Evolutionary conservation across 768 basidiomycete genomes (phyloP).

Genomic region (Boletus barrowsii): DNA sequence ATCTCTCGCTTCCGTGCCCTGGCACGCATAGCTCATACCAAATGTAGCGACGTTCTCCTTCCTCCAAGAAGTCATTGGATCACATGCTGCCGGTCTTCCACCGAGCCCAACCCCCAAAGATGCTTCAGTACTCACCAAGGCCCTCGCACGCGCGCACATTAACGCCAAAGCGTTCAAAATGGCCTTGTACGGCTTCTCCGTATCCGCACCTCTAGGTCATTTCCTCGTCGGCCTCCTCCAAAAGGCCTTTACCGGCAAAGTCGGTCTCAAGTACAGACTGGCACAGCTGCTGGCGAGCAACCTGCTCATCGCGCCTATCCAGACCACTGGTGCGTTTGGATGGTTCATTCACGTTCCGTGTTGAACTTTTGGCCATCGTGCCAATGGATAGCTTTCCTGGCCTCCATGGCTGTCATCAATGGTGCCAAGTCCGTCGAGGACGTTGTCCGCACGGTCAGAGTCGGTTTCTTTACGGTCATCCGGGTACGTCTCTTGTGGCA

Average conservation of each 20-base stretch:
- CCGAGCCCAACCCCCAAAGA: constrained; percentile 47
- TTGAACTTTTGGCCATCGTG: not conserved
- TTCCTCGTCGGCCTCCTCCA: constrained; percentile 70
- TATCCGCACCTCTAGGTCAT: constrained; percentile 82
- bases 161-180: constrained; percentile 77
- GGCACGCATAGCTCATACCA: not conserved
- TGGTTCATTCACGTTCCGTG: not conserved
- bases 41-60: constrained; percentile 51
- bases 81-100: constrained; percentile 63
- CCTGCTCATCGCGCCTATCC: constrained; percentile 73
- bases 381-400: constrained; percentile 54
- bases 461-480: constrained; percentile 71
- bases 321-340: constrained; percentile 53
- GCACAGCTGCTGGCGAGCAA: constrained; percentile 75
- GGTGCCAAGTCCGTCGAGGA: constrained; percentile 69
- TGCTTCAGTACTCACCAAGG: constrained; percentile 50
- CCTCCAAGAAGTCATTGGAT: constrained; percentile 80
- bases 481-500: constrained; percentile 43
- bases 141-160: constrained; percentile 56
- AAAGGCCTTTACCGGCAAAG: constrained; percentile 73
- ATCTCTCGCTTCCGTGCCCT: not conserved
- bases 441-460: constrained; percentile 63
- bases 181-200: constrained; percentile 77
- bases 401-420: constrained; percentile 80
- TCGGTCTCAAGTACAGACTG: constrained; percentile 58